Evolutionary conservation across 106 monocot genomes (phyloP).

Genomic region (Allium fistulosum): DNA sequence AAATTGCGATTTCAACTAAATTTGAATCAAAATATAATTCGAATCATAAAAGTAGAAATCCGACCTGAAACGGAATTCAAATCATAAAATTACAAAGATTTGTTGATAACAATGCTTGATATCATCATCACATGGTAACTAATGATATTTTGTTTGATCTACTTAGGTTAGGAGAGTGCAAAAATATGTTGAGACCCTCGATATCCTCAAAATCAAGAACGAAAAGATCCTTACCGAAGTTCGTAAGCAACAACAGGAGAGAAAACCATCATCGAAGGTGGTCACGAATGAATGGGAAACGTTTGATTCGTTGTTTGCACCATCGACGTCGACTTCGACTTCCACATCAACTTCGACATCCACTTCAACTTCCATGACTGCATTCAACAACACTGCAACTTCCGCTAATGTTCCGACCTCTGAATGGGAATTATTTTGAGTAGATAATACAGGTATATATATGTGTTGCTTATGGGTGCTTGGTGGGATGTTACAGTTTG

Average conservation of each 20-base stretch:
- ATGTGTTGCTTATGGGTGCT: background rate
- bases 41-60: too few species aligned
- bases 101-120: too few species aligned
- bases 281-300: constrained; percentile 28
- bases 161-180: constrained; percentile 57
- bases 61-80: too few species aligned
- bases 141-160: background rate
- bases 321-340: background rate
- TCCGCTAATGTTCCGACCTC: background rate
- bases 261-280: constrained; percentile 2
- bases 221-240: constrained; percentile 7
- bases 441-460: background rate
- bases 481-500: background rate
- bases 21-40: too few species aligned
- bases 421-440: constrained; percentile 6
- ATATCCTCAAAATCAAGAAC: constrained; percentile 43
- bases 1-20: too few species aligned
- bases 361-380: constrained; percentile 1
- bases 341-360: constrained; percentile 1
- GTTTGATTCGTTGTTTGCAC: constrained; percentile 25
- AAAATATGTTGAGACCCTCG: constrained; percentile 56
- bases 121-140: too few species aligned
- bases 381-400: background rate
- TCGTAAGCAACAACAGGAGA: background rate
- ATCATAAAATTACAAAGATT: too few species aligned